Evolutionary conservation across 345 rosid genomes (phyloP), one percentile per base, ranked within the genome.

Genomic region (Isatis tinctoria): DNA sequence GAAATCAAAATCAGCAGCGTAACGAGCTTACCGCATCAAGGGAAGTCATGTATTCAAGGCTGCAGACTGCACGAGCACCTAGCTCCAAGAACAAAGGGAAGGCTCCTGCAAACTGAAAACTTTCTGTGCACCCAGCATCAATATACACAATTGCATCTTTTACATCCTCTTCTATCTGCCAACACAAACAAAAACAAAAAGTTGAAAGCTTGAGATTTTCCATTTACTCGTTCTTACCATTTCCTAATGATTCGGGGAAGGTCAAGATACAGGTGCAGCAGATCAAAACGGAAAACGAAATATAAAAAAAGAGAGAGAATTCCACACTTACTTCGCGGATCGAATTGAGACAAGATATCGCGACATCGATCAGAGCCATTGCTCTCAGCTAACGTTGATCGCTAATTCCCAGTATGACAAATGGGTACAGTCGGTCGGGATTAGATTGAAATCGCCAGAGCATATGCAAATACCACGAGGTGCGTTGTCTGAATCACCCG

Each of bases 41-140:
- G 59, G 99, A 73, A 80, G 69, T 82, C 90, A 85, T 81, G 36
- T 87, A 84, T 75, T 95, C 99, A 74, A 91, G 86, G 83, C 96
- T 87, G 77, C 96, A 95, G 39, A 95, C 82, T 1, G 93, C 78
- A 4, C 85, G 83, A 12, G 77, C 93, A 63, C 97, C 97, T n/a
- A 82, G 88, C 20, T 85, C 84, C 78, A 95, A 78, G 53, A 95
- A 74, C 67, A 80, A 35, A 51, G 99, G 93, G 70, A 88, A 91
- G 13, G 93, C 97, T 80, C 99, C 99, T 14, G 83, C 79, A 74
- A 82, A 76, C 57, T 94, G 97, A 75, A 95, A 95, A 69, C 99
- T 87, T 79, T 95, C 99, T 2, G 96, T 85, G 78, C 97, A 95
- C 8, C 99, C 99, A 54, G 95, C 87, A 84, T 95, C 99, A 4